Percentiles rank a stretch among this genome's conserved stretches.
phyloP scores from a whole-genome alignment of 306 rosid genomes.

The Cicer arietinum region DNA sequence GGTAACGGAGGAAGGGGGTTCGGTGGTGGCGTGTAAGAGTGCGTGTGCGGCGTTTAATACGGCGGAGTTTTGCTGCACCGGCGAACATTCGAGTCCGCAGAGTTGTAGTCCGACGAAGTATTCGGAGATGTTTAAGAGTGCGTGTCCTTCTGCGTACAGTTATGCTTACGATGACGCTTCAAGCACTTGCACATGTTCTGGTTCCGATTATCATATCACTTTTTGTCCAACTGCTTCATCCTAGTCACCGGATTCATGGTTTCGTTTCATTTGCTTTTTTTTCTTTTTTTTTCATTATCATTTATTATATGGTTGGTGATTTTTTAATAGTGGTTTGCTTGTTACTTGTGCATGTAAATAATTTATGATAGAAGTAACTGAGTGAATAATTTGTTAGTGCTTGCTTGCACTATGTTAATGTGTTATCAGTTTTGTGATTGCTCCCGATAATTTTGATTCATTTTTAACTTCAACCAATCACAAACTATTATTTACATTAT shows the following conservation, averaged over 20 bases:
- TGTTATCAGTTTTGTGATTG: neutral
- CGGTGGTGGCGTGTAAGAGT: conserved; percentile 85
- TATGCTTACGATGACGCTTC: conserved; percentile 93
- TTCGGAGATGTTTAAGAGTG: conserved; percentile 74
- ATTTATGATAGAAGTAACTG: neutral
- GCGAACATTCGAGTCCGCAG: conserved; percentile 70
- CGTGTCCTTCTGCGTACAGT: conserved; percentile 88
- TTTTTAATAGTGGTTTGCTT: neutral
- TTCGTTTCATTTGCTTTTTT: neutral
- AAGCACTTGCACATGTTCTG: conserved; percentile 82
- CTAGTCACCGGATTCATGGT: neutral
- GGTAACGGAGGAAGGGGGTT: conserved; percentile 44
- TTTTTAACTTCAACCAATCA: too few relatives aligned
- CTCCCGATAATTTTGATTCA: neutral
- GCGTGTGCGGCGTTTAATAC: conserved; percentile 79
- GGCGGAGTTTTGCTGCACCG: conserved; percentile 85
- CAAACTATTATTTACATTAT: too few relatives aligned
- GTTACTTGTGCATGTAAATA: neutral
- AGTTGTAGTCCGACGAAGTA: conserved; percentile 79
- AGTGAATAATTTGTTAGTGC: neutral
- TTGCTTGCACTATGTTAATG: neutral
- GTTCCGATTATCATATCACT: conserved; percentile 67
- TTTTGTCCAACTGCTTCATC: conserved; percentile 65
- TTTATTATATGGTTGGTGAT: neutral
- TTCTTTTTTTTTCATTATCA: neutral